Conservation (phyloP, 1,139 yeast species). For the Hemisphaericaspora xylofermentans region DNA sequence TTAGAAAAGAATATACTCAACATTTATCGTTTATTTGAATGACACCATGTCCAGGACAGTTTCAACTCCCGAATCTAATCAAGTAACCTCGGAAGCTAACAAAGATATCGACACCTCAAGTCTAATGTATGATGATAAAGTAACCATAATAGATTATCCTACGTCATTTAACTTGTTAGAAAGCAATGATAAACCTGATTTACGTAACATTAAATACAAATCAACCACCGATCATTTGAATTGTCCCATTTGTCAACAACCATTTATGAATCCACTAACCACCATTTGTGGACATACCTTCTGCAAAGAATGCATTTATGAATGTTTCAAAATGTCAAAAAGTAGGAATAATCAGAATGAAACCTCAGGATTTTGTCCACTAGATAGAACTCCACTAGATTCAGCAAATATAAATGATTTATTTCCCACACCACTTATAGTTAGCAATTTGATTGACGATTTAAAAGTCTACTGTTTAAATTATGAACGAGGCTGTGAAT, state of each 20-base stretch:
- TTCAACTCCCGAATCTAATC: not conserved
- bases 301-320: conserved; percentile 51
- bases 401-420: conserved; percentile 41
- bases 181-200: conserved; percentile 27
- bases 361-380: conserved; percentile 51
- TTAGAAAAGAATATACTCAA: too few relatives aligned
- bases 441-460: conserved; percentile 63
- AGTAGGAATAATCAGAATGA: conserved; percentile 12
- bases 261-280: conserved; percentile 53
- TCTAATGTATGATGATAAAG: conserved; percentile 12
- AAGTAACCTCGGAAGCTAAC: not conserved
- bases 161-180: conserved; percentile 21
- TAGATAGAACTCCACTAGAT: conserved; percentile 57
- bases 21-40: too few relatives aligned
- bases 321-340: conserved; percentile 40
- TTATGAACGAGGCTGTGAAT: conserved; percentile 52
- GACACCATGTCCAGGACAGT: not conserved
- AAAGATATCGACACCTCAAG: not conserved
- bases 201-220: conserved; percentile 33
- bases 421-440: conserved; percentile 60
- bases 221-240: conserved; percentile 51
- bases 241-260: conserved; percentile 61
- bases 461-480: conserved; percentile 58
- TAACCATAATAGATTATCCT: conserved; percentile 10
- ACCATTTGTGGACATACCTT: conserved; percentile 63